phyloP scores from a whole-genome alignment of 805 yeast genomes.

The Pichia sporocuriosa region DNA sequence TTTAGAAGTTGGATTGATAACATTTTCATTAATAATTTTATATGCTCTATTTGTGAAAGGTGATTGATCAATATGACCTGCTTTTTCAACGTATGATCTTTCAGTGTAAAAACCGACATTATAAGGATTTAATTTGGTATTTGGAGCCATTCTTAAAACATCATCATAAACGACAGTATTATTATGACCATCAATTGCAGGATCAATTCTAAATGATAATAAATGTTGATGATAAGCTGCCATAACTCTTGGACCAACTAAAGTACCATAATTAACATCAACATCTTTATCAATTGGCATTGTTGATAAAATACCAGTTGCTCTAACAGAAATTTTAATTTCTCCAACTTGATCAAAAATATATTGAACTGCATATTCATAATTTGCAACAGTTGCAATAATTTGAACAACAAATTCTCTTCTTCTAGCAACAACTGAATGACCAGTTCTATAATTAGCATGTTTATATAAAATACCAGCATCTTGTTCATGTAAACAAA shows the following conservation, averaged over 20 bases:
- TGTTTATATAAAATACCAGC: slow-evolving; percentile 74
- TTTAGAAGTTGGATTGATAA: slow-evolving; percentile 60
- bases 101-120: slow-evolving; percentile 64
- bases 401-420: slow-evolving; percentile 76
- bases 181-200: slow-evolving; percentile 75
- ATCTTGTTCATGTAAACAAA: slow-evolving; percentile 78
- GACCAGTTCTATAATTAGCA: slow-evolving; percentile 66
- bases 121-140: slow-evolving; percentile 51
- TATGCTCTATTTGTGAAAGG: slow-evolving; percentile 69
- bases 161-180: slow-evolving; percentile 71
- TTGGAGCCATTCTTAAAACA: slow-evolving; percentile 51
- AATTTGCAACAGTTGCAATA: slow-evolving; percentile 78
- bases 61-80: slow-evolving; percentile 66
- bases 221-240: slow-evolving; percentile 85
- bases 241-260: slow-evolving; percentile 72
- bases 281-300: slow-evolving; percentile 71
- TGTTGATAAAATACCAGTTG: slow-evolving; percentile 81
- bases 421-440: slow-evolving; percentile 68
- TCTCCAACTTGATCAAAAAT: slow-evolving; percentile 75
- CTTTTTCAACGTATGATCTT: slow-evolving; percentile 59
- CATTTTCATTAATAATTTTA: slow-evolving; percentile 69
- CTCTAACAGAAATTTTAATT: slow-evolving; percentile 71
- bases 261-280: slow-evolving; percentile 59
- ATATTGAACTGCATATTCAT: slow-evolving; percentile 69
- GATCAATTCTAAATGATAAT: slow-evolving; percentile 72